Percentiles rank a stretch among this genome's conserved stretches.
Evolutionary conservation across 2,329 filamentous ascomycete genomes (phyloP).

Genomic region (Hortaea werneckii): DNA sequence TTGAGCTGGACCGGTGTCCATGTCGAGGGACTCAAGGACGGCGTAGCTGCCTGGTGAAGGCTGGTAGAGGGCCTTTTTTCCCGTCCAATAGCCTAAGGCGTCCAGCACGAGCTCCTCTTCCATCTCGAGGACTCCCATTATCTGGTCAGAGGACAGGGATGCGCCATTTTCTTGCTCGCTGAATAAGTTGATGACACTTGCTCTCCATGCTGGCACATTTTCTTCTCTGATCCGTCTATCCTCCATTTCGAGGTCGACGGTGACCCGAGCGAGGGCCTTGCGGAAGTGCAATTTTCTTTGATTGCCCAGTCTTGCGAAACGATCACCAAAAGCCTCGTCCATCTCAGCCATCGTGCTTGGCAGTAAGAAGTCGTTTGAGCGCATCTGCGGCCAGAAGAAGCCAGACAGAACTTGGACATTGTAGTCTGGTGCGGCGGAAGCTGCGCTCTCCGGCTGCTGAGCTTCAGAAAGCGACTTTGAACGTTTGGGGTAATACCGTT

Average conservation of each 20-base stretch:
- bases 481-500: constrained; percentile 21
- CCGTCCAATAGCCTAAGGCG: constrained; percentile 63
- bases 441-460: background rate
- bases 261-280: constrained; percentile 68
- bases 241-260: constrained; percentile 71
- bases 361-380: constrained; percentile 57
- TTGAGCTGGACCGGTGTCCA: constrained; percentile 23
- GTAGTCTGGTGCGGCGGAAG: constrained; percentile 32
- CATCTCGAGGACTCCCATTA: constrained; percentile 53
- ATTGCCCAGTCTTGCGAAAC: constrained; percentile 71
- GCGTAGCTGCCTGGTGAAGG: constrained; percentile 44
- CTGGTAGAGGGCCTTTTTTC: constrained; percentile 55
- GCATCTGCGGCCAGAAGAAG: constrained; percentile 83
- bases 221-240: constrained; percentile 64
- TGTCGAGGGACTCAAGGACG: constrained; percentile 55
- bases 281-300: constrained; percentile 84
- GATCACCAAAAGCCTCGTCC: constrained; percentile 60
- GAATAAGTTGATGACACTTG: constrained; percentile 79
- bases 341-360: constrained; percentile 49
- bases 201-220: constrained; percentile 74
- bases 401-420: constrained; percentile 82
- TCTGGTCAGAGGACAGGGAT: constrained; percentile 30
- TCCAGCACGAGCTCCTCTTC: constrained; percentile 60
- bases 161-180: constrained; percentile 28
- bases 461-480: constrained; percentile 13